phyloP scores from a whole-genome alignment of 2,329 filamentous ascomycete genomes.

The Fusarium sp. region DNA sequence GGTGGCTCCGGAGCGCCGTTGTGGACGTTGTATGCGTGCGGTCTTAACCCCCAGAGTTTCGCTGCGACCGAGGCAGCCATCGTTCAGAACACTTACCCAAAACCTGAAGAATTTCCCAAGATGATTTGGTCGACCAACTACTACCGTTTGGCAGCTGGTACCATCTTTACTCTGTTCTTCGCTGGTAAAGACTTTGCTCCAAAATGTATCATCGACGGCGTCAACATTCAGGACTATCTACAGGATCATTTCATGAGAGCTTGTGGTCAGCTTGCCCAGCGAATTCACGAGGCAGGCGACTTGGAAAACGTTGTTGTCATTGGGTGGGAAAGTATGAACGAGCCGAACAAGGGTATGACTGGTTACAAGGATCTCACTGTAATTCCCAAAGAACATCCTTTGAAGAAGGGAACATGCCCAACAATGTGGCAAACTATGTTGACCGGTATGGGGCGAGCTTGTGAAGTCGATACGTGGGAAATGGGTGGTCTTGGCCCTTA shows the following conservation, averaged over 20 bases:
- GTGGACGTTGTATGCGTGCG: conserved; percentile 97
- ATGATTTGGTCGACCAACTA: conserved; percentile 99
- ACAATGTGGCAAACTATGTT: conserved; percentile 95
- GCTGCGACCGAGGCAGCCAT: conserved; percentile 89
- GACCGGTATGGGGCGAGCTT: conserved; percentile 89
- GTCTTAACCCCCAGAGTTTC: conserved; percentile 88
- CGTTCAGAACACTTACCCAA: conserved; percentile 92
- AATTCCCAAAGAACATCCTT: conserved; percentile 86
- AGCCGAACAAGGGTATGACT: conserved; percentile 89
- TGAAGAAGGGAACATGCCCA: conserved; percentile 92
- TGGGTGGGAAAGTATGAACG: conserved; percentile 97
- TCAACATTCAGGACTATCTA: conserved; percentile 96
- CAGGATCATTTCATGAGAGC: conserved; percentile 87
- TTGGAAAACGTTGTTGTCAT: conserved; percentile 88
- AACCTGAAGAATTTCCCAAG: conserved; percentile 89
- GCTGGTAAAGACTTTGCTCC: conserved; percentile 91
- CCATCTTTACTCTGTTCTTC: conserved; percentile 95
- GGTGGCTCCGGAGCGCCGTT: conserved; percentile 96
- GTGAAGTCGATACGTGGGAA: conserved; percentile 91
- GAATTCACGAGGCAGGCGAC: conserved; percentile 90
- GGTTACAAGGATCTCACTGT: conserved; percentile 84
- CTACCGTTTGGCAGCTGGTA: conserved; percentile 84
- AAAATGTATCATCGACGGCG: conserved; percentile 92
- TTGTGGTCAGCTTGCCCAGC: conserved; percentile 81
- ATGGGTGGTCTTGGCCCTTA: conserved; percentile 94